Evolutionary conservation across 495 filamentous ascomycete genomes (phyloP).

Genomic region (Pyrenopolyporus hunteri): DNA sequence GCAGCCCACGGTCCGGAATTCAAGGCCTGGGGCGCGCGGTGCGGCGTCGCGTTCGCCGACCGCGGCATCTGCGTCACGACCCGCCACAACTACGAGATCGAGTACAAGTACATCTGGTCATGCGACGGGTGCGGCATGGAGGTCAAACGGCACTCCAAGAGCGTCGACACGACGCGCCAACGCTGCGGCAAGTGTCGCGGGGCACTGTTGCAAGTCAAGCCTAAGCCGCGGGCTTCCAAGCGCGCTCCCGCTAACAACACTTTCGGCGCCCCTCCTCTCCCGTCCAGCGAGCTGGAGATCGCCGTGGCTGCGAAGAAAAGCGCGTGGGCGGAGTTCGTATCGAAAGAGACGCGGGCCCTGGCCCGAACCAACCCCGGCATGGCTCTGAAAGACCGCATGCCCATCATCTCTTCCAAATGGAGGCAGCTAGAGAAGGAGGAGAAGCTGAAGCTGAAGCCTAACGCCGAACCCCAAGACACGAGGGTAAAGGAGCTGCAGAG

Average conservation of each 20-base stretch:
- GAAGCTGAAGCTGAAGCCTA: slow-evolving; percentile 1
- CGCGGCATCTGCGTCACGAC: slow-evolving; percentile 76
- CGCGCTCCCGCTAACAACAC: neutral
- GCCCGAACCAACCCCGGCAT: slow-evolving; percentile 55
- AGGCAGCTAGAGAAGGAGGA: slow-evolving; percentile 14
- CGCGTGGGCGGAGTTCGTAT: slow-evolving; percentile 70
- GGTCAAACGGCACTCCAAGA: slow-evolving; percentile 83
- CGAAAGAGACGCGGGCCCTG: slow-evolving; percentile 57
- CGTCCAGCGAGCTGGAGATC: neutral
- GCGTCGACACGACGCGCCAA: slow-evolving; percentile 69
- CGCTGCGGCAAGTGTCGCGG: slow-evolving; percentile 75
- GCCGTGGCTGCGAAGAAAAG: slow-evolving; percentile 38
- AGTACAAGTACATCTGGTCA: slow-evolving; percentile 87
- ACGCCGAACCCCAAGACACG: neutral
- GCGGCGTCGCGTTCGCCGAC: slow-evolving; percentile 47
- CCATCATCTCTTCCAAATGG: slow-evolving; percentile 54
- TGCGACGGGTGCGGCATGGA: slow-evolving; percentile 71
- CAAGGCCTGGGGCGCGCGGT: slow-evolving; percentile 66
- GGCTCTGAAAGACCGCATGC: slow-evolving; percentile 66
- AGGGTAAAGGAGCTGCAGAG: slow-evolving; percentile 7
- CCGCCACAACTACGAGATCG: slow-evolving; percentile 84
- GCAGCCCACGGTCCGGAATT: slow-evolving; percentile 84
- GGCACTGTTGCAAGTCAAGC: slow-evolving; percentile 76
- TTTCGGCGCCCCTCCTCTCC: neutral
- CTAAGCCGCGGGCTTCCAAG: slow-evolving; percentile 63